These are phyloP conservation scores for Hemisphaericaspora nanyangensis DNA, from an alignment of 805 yeast genomes.

Conservation along the genomic window DNA sequence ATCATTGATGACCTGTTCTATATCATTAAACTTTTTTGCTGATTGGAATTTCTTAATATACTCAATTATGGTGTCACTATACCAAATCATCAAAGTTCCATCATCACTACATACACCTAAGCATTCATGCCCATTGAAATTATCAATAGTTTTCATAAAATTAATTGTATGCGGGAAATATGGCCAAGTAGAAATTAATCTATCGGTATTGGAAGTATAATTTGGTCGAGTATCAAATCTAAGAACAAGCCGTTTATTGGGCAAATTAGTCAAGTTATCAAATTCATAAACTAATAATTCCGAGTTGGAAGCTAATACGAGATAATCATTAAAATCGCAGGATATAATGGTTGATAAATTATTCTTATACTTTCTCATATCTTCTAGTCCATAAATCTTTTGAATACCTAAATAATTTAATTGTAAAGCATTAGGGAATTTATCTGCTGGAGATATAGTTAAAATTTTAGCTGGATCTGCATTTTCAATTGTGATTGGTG, in stretches of 20 bases:
- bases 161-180: conserved; percentile 56
- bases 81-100: conserved; percentile 45
- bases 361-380: conserved; percentile 38
- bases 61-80: conserved; percentile 20
- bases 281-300: conserved; percentile 32
- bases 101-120: conserved; percentile 52
- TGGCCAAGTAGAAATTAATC: conserved; percentile 48
- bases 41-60: conserved; percentile 8
- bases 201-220: conserved; percentile 37
- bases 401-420: conserved; percentile 21
- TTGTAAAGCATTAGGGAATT: conserved; percentile 30
- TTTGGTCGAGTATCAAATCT: conserved; percentile 41
- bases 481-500: conserved; percentile 2
- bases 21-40: neutral
- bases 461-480: conserved; percentile 14
- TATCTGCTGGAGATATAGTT: conserved; percentile 29
- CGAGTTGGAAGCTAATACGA: conserved; percentile 33
- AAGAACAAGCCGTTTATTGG: conserved; percentile 21
- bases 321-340: conserved; percentile 12
- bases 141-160: conserved; percentile 35
- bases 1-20: conserved; percentile 5
- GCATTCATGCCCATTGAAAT: conserved; percentile 34
- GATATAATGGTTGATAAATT: conserved; percentile 28
- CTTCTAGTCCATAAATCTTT: conserved; percentile 17
- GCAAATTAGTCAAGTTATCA: conserved; percentile 22